A percentile compares a stretch with the other conserved stretches of the same genome.
Conservation (phyloP, 306 rosid species). For the Cyclanthera cordifolia region DNA sequence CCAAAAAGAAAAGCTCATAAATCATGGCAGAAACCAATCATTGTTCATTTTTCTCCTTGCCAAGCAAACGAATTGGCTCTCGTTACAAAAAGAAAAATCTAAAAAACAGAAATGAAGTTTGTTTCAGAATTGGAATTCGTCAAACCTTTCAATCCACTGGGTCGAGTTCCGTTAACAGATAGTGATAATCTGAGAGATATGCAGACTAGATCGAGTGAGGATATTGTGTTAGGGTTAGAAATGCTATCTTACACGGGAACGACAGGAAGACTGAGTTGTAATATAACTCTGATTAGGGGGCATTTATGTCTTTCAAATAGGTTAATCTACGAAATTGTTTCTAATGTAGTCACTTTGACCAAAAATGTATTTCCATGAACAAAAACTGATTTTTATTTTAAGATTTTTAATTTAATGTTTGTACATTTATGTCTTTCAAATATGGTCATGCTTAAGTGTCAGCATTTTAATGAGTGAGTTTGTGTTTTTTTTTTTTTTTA, state of each 20-base stretch:
- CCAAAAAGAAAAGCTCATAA: background rate
- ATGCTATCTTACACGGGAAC: background rate
- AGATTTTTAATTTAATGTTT: too few relatives aligned
- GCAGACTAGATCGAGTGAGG: background rate
- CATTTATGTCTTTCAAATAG: background rate
- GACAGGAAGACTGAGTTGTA: background rate
- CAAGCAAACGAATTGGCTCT: background rate
- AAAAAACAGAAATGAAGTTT: background rate
- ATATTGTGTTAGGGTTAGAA: background rate
- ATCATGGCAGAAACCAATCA: background rate
- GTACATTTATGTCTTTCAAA: too few relatives aligned
- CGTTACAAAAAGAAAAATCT: background rate
- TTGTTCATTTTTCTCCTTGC: background rate
- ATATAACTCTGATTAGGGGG: background rate
- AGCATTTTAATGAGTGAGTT: too few relatives aligned
- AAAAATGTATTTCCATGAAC: too few relatives aligned
- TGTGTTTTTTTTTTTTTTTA: too few relatives aligned
- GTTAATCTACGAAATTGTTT: background rate
- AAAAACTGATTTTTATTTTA: too few relatives aligned
- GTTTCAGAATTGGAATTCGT: background rate
- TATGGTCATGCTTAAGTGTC: too few relatives aligned
- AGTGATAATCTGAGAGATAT: constrained; percentile 4
- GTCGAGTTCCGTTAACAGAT: background rate
- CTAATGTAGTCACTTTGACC: too few relatives aligned
- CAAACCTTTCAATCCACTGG: constrained; percentile 7